Base-by-base conservation (phyloP, 768 basidiomycete genomes). In the Hortiboletus campestris region DNA sequence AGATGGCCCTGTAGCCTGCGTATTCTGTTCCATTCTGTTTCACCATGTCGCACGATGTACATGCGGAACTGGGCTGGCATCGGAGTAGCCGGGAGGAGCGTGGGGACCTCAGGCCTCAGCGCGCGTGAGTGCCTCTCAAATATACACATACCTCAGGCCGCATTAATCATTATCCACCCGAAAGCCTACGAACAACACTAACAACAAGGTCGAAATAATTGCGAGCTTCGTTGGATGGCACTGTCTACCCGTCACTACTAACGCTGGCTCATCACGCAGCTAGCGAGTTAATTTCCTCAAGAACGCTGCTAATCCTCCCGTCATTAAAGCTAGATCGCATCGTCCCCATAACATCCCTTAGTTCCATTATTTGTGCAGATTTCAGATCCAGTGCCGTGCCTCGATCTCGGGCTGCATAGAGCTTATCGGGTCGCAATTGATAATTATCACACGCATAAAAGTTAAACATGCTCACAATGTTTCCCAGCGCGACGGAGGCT, bases 1-100 rank as follows among this genome's bases (percentile, higher is more conserved):
- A 82, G 63, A 10, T 93, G 91, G 39, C 91, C 91, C 75, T 93
- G 90, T 43, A 89, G 79, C 53, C 88, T 82, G 25, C 76, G 74
- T 7, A 73, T 70, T 49, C 76, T 72, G 69, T 91, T 91, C 64
- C 80, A 84, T 40, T 83, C 78, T 25, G 90, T 92, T 75, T 92
- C 88, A 19, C 88, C 90, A 61, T 92, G 90, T 41, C 90, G 83
- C 46, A 90, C 78, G 58, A 90, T 72, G 66, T 85, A 88, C 44
- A 91, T 60, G 50, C 76, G 75, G 25, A 78, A 77, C 28, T 74
- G 63, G 51, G 66, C 55, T 66, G 74, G 56, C 60, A 71, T 66
- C 39, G 51, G 25, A 47, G 14, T 40, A 3, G 31, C 32, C 34
- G 11, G 17, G 25, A 25, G 25, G 25, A 25, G 25, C 25, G 25